Evolutionary conservation across 2,329 filamentous ascomycete species (phyloP), one percentile per base, ranked within the genome.

Genomic region (Penicillium sp.): DNA sequence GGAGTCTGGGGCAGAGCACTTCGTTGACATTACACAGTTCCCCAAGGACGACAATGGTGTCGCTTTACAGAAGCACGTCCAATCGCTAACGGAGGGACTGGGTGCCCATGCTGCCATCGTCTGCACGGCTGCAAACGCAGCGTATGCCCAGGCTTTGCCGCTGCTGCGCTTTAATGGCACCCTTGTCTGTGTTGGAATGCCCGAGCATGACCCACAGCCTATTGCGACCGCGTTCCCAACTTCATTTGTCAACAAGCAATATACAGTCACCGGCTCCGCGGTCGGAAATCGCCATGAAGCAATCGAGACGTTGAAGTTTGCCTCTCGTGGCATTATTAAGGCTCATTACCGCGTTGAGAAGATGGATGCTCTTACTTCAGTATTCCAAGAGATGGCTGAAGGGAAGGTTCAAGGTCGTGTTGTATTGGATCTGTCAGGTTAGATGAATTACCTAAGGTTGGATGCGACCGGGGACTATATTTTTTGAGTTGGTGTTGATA

Each of bases 1-100:
- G 53, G 80, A 84, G 0, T 86, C 81, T n/a, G 88, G 88, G 9
- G 88, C 88, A 0, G 88, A 90, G 71, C 83, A 85, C 66, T 91
- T 90, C 75, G 79, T 91, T 61, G 86, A 89, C 64, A 80, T 90
- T 61, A 85, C 86, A 33, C 78, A 82, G 59, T 82, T 80, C 67
- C 73, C 77, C 5, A 66, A 68, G 40, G 78, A 82, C 58, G 80
- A 83, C 50, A 80, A 83, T 49, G 82, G 82, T 35, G 71, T 73
- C 8, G 80, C 81, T 10, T 75, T 87, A 4, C 80, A 79, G 13
- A 81, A 82, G 38, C 83, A 87, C 33, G 85, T 90, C 37, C 82
- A 84, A 64, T 80, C 79, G 45, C 70, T 86, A 2, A 86, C 86
- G 0, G 68, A 63, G 17, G 82, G 81, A 2, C 85, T 86, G 0